phyloP scores from a whole-genome alignment of 768 basidiomycete genomes.

The Tricholomella constricta region DNA sequence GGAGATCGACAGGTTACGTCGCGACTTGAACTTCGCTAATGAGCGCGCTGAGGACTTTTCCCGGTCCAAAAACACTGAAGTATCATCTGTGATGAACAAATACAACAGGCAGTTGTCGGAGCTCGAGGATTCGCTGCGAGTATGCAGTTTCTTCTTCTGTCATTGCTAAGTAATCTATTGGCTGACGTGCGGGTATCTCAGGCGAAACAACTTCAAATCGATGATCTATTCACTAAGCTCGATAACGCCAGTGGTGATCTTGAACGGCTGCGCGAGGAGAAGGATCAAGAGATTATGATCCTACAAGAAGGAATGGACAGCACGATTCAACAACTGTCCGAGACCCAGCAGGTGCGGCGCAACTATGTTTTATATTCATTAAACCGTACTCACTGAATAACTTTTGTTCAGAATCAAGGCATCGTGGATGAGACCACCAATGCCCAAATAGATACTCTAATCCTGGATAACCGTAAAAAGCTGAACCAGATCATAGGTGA shows the following conservation, averaged over 20 bases:
- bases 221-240: conserved; percentile 84
- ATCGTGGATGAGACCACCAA: conserved; percentile 88
- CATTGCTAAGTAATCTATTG: background rate
- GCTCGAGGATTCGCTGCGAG: conserved; percentile 93
- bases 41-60: conserved; percentile 96
- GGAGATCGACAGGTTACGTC: conserved; percentile 87
- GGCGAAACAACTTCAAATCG: conserved; percentile 96
- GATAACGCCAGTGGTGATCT: conserved; percentile 73
- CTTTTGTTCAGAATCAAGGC: conserved; percentile 68
- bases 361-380: background rate
- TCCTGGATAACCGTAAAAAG: conserved; percentile 96
- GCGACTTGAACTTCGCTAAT: conserved; percentile 93
- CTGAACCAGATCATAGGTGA: conserved; percentile 94
- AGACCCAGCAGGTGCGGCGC: conserved; percentile 74
- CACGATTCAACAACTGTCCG: conserved; percentile 84
- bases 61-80: conserved; percentile 90
- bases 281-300: conserved; percentile 95
- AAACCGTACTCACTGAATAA: conserved; percentile 4
- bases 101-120: conserved; percentile 96
- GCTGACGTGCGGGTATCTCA: conserved; percentile 28
- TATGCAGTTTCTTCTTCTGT: conserved; percentile 37
- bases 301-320: conserved; percentile 94
- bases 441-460: conserved; percentile 96
- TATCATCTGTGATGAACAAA: conserved; percentile 82
- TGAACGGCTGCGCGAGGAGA: conserved; percentile 87